Evolutionary conservation across 2,329 filamentous ascomycete species (phyloP), one percentile per base, ranked within the genome.

Genomic region (Fusarium coffeatum): DNA sequence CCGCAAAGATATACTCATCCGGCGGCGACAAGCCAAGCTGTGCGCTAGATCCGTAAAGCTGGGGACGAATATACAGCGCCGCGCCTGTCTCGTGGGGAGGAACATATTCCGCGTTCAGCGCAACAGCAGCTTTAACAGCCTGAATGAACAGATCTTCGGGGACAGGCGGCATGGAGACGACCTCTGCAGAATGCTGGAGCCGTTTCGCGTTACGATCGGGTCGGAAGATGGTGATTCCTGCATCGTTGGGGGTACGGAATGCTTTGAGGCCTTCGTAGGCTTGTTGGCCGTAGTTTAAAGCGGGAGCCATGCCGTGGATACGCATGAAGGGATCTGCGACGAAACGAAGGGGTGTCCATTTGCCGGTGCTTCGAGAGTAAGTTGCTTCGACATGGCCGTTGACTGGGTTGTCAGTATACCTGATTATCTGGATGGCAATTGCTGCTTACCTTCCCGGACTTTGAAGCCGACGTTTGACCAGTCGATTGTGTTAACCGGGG

Each of bases 251-350:
- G 4, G 86, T 85, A 68, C 95, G 93, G 87, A 98, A 98, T 58
- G 95, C 94, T 82, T 98, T 98, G 79, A 98, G 89, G n/a, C 96
- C 96, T 80, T 99, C 96, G 85, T 97, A 99, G 76, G 93, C 95
- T 83, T 98, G 96, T 79, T 97, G 94, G 62, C 95, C 94, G 80
- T 99, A 99, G 86, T 99, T 99, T 71, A 98, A 88, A 45, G 90
- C 95, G 0, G 96, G 94, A 0, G 94, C 91, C 93, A 99, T 96
- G 80, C 95, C 96, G 81, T 98, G 95, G 78, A 98, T 90, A 72
- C 90, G 90, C 74, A 98, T 88, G 84, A 87, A 94, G 9, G 95
- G 95, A 75, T 95, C 93, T 65, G 88, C 82, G 66, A 98, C 89
- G 82, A 97, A 97, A 69, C 87, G 83, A 27, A 93, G 93, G 16